These are phyloP conservation scores for Setaria viridis DNA, from an alignment of 202 grass and related monocot species.

Conservation along the genomic window DNA sequence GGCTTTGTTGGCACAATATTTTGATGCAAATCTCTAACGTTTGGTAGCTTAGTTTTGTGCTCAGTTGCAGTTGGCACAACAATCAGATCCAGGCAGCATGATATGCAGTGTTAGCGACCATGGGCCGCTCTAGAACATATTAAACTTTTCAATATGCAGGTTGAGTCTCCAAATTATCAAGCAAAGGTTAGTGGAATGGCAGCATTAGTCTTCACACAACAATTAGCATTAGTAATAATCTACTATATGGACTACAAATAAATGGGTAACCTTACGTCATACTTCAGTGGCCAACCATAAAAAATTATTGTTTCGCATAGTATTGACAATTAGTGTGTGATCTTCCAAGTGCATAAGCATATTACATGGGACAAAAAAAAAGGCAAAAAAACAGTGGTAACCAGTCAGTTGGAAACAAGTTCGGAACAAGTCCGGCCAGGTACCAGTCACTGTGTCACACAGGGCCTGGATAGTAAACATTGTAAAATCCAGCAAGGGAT, in stretches of 20 bases:
- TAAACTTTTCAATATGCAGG: conserved; percentile 29
- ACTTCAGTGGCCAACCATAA: background rate
- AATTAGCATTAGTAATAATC: conserved; percentile 19
- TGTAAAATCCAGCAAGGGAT: background rate
- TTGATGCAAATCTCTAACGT: conserved; percentile 21
- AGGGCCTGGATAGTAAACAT: background rate
- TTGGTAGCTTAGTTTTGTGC: conserved; percentile 8
- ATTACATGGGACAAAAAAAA: too few species aligned
- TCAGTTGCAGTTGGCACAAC: conserved; percentile 23
- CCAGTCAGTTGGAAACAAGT: background rate
- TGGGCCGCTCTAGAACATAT: background rate
- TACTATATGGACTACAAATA: conserved; percentile 1
- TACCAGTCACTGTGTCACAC: background rate
- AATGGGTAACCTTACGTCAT: background rate
- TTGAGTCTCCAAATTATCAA: too few species aligned
- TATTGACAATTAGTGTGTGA: too few species aligned
- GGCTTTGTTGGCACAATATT: conserved; percentile 9
- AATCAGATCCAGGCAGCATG: conserved; percentile 44
- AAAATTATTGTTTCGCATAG: conserved; percentile 21
- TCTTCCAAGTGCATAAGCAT: too few species aligned
- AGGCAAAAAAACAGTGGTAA: too few species aligned
- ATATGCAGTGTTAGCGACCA: conserved; percentile 35
- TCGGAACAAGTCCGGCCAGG: background rate
- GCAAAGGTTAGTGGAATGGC: conserved; percentile 3
- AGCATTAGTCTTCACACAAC: conserved; percentile 12